phyloP scores from a whole-genome alignment of 176 grass and related monocot genomes.

The Coix lacrymajobi region DNA sequence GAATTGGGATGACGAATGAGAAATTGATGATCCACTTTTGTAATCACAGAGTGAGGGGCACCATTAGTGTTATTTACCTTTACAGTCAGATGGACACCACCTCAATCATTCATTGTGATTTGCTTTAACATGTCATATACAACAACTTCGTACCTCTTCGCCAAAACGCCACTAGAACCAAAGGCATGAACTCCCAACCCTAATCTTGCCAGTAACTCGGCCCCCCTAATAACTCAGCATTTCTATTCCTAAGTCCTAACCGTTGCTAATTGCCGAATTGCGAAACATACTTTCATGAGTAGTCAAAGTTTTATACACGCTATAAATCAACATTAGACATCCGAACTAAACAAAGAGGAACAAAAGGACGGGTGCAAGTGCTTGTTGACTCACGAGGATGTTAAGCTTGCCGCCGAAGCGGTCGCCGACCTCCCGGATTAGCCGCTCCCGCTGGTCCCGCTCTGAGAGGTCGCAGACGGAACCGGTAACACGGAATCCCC shows the following conservation, averaged over 20 bases:
- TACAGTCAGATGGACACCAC: background rate
- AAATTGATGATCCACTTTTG: background rate
- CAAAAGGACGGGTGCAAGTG: background rate
- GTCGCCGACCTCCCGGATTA: slow-evolving; percentile 30
- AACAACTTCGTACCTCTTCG: background rate
- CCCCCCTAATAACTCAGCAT: background rate
- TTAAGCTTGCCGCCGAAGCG: slow-evolving; percentile 52
- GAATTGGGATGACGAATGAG: background rate
- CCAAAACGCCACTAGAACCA: background rate
- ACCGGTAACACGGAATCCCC: slow-evolving; percentile 43
- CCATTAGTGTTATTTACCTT: background rate
- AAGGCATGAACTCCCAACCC: background rate
- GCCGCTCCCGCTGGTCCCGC: slow-evolving; percentile 34
- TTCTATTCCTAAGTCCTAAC: background rate
- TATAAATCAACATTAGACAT: background rate
- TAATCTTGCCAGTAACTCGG: background rate
- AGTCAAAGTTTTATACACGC: background rate
- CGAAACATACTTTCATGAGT: no score
- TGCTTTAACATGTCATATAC: background rate
- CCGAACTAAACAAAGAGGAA: background rate
- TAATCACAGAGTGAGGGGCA: background rate
- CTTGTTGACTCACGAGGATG: slow-evolving; percentile 39
- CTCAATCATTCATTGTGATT: background rate
- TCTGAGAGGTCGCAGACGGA: slow-evolving; percentile 59
- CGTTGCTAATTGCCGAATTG: background rate